Percentiles rank a stretch among this genome's conserved stretches.
Evolutionary conservation across 2,329 filamentous ascomycete genomes (phyloP).

Genomic region (Fusarium albidum): DNA sequence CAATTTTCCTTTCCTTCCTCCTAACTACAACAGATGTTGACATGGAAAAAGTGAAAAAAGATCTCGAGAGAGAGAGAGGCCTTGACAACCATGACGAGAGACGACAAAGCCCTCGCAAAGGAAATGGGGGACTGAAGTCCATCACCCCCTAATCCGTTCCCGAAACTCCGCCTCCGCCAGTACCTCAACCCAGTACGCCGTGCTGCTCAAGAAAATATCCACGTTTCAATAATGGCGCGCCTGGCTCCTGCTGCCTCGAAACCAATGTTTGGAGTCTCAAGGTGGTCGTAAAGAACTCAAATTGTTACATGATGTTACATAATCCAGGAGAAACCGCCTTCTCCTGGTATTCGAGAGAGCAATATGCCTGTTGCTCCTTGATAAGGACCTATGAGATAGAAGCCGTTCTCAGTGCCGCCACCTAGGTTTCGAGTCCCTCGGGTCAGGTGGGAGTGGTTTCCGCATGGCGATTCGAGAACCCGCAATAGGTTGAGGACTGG

Average conservation of each 20-base stretch:
- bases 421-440: slow-evolving; percentile 56
- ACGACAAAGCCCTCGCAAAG: slow-evolving; percentile 23
- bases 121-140: slow-evolving; percentile 27
- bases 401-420: slow-evolving; percentile 52
- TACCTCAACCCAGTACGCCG: slow-evolving; percentile 38
- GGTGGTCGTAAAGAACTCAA: slow-evolving; percentile 24
- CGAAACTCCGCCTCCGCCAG: slow-evolving; percentile 36
- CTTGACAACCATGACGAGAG: slow-evolving; percentile 16
- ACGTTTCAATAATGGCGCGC: slow-evolving; percentile 34
- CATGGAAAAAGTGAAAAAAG: slow-evolving; percentile 23
- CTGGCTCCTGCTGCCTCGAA: slow-evolving; percentile 23
- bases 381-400: not conserved
- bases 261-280: slow-evolving; percentile 15
- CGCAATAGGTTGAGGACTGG: slow-evolving; percentile 57
- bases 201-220: slow-evolving; percentile 38
- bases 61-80: slow-evolving; percentile 20
- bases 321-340: slow-evolving; percentile 22
- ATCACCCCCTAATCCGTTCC: slow-evolving; percentile 25
- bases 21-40: slow-evolving; percentile 26
- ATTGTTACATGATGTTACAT: slow-evolving; percentile 35
- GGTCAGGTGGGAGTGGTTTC: slow-evolving; percentile 39
- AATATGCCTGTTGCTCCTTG: slow-evolving; percentile 15
- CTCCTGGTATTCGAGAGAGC: slow-evolving; percentile 23
- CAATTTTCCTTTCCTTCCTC: slow-evolving; percentile 13
- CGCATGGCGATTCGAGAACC: slow-evolving; percentile 51